A percentile compares a stretch with the other conserved stretches of the same genome.
These are phyloP conservation scores for Dactylellina sp. DNA, from an alignment of 2,329 filamentous ascomycete species.

Conservation along the genomic window DNA sequence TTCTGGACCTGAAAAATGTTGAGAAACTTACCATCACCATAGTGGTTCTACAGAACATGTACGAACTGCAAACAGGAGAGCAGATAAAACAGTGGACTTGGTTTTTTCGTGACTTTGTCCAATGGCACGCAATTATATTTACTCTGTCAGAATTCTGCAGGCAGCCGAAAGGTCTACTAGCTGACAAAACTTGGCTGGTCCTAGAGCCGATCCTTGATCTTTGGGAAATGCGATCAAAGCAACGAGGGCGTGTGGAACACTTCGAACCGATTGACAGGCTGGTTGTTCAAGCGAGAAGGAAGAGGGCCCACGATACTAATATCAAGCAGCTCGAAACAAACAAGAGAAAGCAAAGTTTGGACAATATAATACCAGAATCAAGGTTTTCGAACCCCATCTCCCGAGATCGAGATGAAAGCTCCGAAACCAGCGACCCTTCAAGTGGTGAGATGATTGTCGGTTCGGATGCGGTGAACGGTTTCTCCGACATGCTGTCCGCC, in stretches of 20 bases:
- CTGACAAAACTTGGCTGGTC: slow-evolving; percentile 12
- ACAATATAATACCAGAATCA: no score
- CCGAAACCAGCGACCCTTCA: not conserved
- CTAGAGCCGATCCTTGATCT: slow-evolving; percentile 7
- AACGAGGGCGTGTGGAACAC: not conserved
- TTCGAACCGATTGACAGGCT: slow-evolving; percentile 9
- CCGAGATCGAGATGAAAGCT: not conserved
- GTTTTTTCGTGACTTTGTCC: slow-evolving; percentile 23
- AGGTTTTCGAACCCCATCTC: not conserved
- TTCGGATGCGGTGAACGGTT: not conserved
- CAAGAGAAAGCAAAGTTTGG: no score
- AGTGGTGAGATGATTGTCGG: not conserved
- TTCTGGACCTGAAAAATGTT: not conserved
- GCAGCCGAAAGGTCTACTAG: not conserved
- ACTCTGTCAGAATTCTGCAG: slow-evolving; percentile 12
- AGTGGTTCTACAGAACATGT: slow-evolving; percentile 10
- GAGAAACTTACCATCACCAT: slow-evolving; percentile 4
- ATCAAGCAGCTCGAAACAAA: not conserved
- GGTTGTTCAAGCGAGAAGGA: slow-evolving; percentile 7
- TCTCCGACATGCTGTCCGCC: not conserved
- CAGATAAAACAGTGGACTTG: slow-evolving; percentile 17
- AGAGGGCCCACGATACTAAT: not conserved
- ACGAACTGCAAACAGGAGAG: slow-evolving; percentile 1
- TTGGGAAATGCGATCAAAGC: slow-evolving; percentile 2
- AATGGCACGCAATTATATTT: slow-evolving; percentile 16